Evolutionary conservation across 371 early-diverging fungal genomes (phyloP).

Genomic region (Batrachochytrium dendrobatidis): DNA sequence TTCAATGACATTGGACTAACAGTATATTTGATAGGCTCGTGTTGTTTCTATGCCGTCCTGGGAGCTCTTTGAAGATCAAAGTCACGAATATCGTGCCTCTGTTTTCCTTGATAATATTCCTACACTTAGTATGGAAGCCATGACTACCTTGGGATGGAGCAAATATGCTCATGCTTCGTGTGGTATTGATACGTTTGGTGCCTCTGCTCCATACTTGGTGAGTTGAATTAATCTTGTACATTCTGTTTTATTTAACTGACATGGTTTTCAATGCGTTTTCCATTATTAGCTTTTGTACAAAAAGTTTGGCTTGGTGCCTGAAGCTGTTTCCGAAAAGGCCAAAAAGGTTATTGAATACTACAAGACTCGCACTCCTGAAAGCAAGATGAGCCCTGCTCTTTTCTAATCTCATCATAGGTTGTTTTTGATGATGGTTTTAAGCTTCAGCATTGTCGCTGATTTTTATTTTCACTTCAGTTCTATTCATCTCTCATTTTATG

Average conservation of each 20-base stretch:
- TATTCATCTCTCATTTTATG: too few species aligned
- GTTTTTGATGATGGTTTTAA: too few species aligned
- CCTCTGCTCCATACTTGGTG: slow-evolving; percentile 79
- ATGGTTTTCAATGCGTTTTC: neutral
- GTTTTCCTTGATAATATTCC: slow-evolving; percentile 80
- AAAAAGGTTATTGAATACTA: slow-evolving; percentile 69
- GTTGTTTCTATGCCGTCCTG: slow-evolving; percentile 96
- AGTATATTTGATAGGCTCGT: slow-evolving; percentile 41
- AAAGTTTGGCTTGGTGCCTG: slow-evolving; percentile 76
- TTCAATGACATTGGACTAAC: neutral
- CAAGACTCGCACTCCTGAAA: slow-evolving; percentile 15
- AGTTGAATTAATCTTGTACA: slow-evolving; percentile 11
- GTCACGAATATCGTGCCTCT: slow-evolving; percentile 70
- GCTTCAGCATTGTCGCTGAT: too few species aligned
- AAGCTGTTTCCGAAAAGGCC: slow-evolving; percentile 69
- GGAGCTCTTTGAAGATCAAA: slow-evolving; percentile 91
- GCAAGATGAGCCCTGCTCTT: slow-evolving; percentile 16
- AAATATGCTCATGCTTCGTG: slow-evolving; percentile 88
- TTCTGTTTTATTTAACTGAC: slow-evolving; percentile 1
- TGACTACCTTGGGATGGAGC: slow-evolving; percentile 89
- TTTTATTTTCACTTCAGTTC: too few species aligned
- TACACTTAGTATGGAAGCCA: slow-evolving; percentile 89
- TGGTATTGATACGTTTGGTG: slow-evolving; percentile 94
- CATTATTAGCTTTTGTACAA: slow-evolving; percentile 62
- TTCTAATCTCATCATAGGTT: too few species aligned